A percentile compares a stretch with the other conserved stretches of the same genome.
These are phyloP conservation scores for Microsporum audouinii DNA, from an alignment of 2,329 filamentous ascomycete genomes.

Conservation along the genomic window DNA sequence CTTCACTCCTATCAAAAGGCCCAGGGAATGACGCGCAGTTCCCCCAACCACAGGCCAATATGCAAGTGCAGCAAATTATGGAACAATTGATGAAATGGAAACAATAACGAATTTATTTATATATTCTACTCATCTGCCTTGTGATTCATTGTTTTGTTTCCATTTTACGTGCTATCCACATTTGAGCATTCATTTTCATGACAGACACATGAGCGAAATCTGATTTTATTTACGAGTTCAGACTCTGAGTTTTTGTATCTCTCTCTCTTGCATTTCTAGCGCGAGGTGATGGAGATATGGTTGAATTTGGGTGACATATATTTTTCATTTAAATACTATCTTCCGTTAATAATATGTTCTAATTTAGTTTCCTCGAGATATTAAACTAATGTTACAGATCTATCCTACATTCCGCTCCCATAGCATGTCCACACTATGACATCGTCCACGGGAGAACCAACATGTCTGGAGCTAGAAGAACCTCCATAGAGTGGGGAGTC, in stretches of 20 bases:
- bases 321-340: background rate
- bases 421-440: background rate
- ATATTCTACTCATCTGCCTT: background rate
- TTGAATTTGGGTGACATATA: background rate
- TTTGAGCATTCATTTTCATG: background rate
- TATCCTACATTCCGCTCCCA: background rate
- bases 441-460: background rate
- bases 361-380: background rate
- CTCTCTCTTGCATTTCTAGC: background rate
- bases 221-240: background rate
- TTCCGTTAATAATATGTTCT: background rate
- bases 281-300: background rate
- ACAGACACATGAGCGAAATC: background rate
- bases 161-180: background rate
- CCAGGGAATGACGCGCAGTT: background rate
- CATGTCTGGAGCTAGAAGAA: background rate
- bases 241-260: background rate
- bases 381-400: background rate
- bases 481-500: background rate
- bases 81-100: conserved; percentile 37
- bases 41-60: conserved; percentile 14
- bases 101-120: conserved; percentile 12
- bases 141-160: background rate
- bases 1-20: conserved; percentile 28
- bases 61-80: conserved; percentile 39